phyloP scores from a whole-genome alignment of 2,329 filamentous ascomycete genomes.

The Monascus ruber region DNA sequence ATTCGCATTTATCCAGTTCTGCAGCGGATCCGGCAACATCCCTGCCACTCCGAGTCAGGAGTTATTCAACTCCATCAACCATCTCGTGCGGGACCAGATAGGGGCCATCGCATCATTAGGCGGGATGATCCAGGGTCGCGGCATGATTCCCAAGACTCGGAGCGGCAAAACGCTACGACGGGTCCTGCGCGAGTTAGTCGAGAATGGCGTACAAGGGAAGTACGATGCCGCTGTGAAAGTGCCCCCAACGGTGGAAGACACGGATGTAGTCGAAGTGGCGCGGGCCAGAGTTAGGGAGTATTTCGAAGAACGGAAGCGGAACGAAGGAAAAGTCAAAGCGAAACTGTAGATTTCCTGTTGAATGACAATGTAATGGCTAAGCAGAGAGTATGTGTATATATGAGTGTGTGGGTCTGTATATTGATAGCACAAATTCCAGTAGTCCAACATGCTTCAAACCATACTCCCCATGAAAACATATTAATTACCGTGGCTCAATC shows the following conservation, averaged over 20 bases:
- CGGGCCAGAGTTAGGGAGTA: constrained; percentile 62
- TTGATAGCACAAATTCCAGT: too few relatives aligned
- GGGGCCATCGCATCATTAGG: constrained; percentile 77
- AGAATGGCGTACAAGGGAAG: constrained; percentile 66
- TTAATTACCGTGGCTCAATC: too few relatives aligned
- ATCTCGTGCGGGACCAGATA: constrained; percentile 64
- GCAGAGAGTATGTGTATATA: too few relatives aligned
- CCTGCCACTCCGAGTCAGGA: constrained; percentile 27
- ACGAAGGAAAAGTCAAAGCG: not conserved
- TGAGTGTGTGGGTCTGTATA: too few relatives aligned
- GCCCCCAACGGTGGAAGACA: constrained; percentile 79
- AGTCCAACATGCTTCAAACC: too few relatives aligned
- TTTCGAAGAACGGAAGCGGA: constrained; percentile 41
- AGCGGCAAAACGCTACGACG: constrained; percentile 83
- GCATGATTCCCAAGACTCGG: constrained; percentile 83
- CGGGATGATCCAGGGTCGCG: constrained; percentile 71
- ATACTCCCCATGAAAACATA: too few relatives aligned
- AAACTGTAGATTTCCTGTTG: not conserved
- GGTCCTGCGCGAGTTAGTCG: constrained; percentile 70
- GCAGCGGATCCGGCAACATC: constrained; percentile 33
- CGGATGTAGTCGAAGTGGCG: constrained; percentile 61
- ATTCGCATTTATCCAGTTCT: constrained; percentile 71
- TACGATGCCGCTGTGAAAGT: constrained; percentile 61
- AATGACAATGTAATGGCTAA: too few relatives aligned
- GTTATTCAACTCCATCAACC: constrained; percentile 34